phyloP scores from a whole-genome alignment of 352 stramenopile genomes.

The Pythium biforme region DNA sequence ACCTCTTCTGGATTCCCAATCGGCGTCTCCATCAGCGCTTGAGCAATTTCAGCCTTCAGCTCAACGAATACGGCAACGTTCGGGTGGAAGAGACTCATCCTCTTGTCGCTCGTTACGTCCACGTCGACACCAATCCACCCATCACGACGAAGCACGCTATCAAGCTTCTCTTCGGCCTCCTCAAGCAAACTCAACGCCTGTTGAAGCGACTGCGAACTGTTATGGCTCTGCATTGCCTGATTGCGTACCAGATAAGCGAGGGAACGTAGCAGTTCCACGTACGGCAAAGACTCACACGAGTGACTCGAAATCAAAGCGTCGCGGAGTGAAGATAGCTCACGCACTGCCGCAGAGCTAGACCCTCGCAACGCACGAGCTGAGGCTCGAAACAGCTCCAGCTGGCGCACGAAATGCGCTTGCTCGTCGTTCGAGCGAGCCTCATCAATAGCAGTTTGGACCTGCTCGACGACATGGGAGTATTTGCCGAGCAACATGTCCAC shows the following conservation, averaged over 20 bases:
- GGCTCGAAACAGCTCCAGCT: constrained; percentile 40
- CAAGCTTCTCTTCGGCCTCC: constrained; percentile 45
- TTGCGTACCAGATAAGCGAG: constrained; percentile 31
- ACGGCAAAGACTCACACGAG: constrained; percentile 29
- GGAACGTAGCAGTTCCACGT: constrained; percentile 40
- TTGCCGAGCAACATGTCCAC: constrained; percentile 38
- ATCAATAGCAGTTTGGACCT: constrained; percentile 32
- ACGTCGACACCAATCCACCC: constrained; percentile 58
- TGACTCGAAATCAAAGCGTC: constrained; percentile 21
- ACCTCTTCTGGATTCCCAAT: background rate
- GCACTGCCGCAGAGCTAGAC: constrained; percentile 27
- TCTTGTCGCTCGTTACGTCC: constrained; percentile 24
- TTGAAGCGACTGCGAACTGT: background rate
- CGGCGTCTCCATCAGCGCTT: constrained; percentile 47
- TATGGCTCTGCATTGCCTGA: constrained; percentile 5
- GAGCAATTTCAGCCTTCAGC: constrained; percentile 47
- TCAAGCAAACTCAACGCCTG: constrained; percentile 10
- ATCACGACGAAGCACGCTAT: constrained; percentile 44
- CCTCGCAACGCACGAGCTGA: constrained; percentile 46
- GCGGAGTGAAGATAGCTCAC: constrained; percentile 29
- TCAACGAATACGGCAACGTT: constrained; percentile 48
- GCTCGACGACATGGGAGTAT: constrained; percentile 32
- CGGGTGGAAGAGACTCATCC: constrained; percentile 56
- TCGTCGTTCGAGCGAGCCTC: constrained; percentile 34
- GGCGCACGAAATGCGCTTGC: constrained; percentile 42